Base-by-base conservation (phyloP, 2,329 filamentous ascomycete genomes). In the Graphilbum fragrans region DNA sequence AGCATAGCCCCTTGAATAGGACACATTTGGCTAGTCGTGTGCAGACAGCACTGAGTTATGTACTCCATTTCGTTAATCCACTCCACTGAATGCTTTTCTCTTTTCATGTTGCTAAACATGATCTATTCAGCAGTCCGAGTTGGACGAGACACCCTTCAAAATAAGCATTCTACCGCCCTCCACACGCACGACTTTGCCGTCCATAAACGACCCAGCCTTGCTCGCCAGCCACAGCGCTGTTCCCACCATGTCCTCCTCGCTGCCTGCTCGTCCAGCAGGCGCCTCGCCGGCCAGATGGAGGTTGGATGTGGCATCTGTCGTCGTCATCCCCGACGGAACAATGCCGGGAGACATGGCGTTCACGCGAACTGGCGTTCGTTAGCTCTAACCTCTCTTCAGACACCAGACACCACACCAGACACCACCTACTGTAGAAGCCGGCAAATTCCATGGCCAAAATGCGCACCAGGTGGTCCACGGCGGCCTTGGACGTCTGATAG, bases 381-480 rank as follows among this genome's bases (percentile, higher is more conserved):
- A n/a, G n/a, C n/a, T n/a, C n/a, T n/a, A n/a, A n/a, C n/a, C n/a
- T n/a, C n/a, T n/a, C n/a, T n/a, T n/a, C n/a, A n/a, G n/a, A n/a
- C n/a, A n/a, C n/a, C n/a, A n/a, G n/a, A 12, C 33, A 35, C 11
- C 10, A 35, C 10, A 35, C 10, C 17, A 10, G 33, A 35, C 17
- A 11, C 6, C 19, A 38, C 41, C 3, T 22, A 42, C 41, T 42
- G 23, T 42, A 42, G 12, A 21, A 42, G 14, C 39, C 18, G 14
- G 22, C 3, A 39, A 42, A 42, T 23, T 42, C 41, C 21, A 31
- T 35, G 32, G 41, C 44, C 35, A 46, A 35, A 23, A 44, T 46
- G 5, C 44, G 34, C 20, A 41, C 39, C 9, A 45, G 31, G 14
- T 45, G 44, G 33, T 42, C 44, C n/a, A 45, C 38, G 18, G 45